These are phyloP conservation scores for Colletotrichum sansevieriae DNA, from an alignment of 2,329 filamentous ascomycete genomes.

Conservation along the genomic window DNA sequence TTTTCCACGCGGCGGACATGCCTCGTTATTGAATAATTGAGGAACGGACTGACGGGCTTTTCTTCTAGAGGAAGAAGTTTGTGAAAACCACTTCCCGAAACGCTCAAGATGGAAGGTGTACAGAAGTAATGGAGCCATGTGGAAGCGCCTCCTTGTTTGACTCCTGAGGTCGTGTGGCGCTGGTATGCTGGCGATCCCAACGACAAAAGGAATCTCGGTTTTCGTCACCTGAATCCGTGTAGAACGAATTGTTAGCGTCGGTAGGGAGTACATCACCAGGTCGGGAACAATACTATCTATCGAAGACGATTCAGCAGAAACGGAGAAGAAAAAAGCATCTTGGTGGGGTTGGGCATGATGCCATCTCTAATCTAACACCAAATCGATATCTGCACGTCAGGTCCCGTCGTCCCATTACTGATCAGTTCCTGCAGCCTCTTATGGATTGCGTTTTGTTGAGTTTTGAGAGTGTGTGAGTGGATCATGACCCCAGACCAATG, in stretches of 20 bases:
- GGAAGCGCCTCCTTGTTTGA: slow-evolving; percentile 1
- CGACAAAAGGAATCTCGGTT: slow-evolving; percentile 23
- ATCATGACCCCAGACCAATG: slow-evolving; percentile 27
- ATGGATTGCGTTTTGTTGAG: slow-evolving; percentile 8
- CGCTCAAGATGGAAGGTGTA: slow-evolving; percentile 7
- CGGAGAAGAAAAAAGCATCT: not conserved
- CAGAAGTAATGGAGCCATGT: slow-evolving; percentile 8
- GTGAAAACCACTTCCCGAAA: not conserved
- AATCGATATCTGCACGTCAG: slow-evolving; percentile 15
- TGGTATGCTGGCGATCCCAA: not conserved
- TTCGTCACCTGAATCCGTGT: slow-evolving; percentile 8
- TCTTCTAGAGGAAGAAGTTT: too few species aligned
- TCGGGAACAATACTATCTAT: too few species aligned
- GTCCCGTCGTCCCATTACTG: slow-evolving; percentile 20
- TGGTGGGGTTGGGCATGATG: slow-evolving; percentile 15
- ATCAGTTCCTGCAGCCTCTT: slow-evolving; percentile 6
- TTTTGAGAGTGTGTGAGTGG: slow-evolving; percentile 15
- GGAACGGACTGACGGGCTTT: slow-evolving; percentile 1
- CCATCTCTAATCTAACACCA: slow-evolving; percentile 15
- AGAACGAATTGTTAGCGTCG: not conserved
- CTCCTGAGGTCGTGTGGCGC: not conserved
- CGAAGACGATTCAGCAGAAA: not conserved
- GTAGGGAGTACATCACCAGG: not conserved
- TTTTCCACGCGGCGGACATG: slow-evolving; percentile 6
- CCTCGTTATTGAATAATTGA: not conserved